phyloP scores from a whole-genome alignment of 2,329 filamentous ascomycete genomes.

The Ophiocordyceps sinensis region DNA sequence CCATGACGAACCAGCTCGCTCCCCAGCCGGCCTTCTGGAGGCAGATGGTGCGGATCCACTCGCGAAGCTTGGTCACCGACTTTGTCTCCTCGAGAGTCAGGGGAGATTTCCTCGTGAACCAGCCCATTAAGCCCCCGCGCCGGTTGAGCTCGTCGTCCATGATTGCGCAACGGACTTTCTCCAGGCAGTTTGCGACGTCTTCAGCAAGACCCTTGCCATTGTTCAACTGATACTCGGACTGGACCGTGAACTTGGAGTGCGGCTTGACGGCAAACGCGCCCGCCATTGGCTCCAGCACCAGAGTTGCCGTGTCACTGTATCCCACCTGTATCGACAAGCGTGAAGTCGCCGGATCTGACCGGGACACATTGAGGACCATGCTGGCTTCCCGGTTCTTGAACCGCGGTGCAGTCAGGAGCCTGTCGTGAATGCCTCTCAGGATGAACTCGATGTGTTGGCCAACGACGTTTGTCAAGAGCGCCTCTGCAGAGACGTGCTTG shows the following conservation, averaged over 20 bases:
- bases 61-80: slow-evolving; percentile 45
- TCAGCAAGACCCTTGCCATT: slow-evolving; percentile 37
- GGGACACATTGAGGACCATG: slow-evolving; percentile 42
- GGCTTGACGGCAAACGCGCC: slow-evolving; percentile 63
- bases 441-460: slow-evolving; percentile 61
- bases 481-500: slow-evolving; percentile 56
- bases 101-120: slow-evolving; percentile 37
- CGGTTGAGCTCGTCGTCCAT: slow-evolving; percentile 47
- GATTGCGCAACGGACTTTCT: slow-evolving; percentile 45
- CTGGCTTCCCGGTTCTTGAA: slow-evolving; percentile 46
- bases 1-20: slow-evolving; percentile 55
- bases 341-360: slow-evolving; percentile 50
- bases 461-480: slow-evolving; percentile 58
- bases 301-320: slow-evolving; percentile 38
- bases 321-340: slow-evolving; percentile 56
- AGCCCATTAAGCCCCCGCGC: slow-evolving; percentile 48
- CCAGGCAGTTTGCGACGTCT: slow-evolving; percentile 43
- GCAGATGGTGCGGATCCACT: slow-evolving; percentile 50
- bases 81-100: slow-evolving; percentile 41
- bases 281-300: slow-evolving; percentile 63
- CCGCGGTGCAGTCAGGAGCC: slow-evolving; percentile 42
- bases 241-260: slow-evolving; percentile 37
- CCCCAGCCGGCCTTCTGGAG: slow-evolving; percentile 61
- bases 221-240: slow-evolving; percentile 53
- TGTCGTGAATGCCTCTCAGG: slow-evolving; percentile 50